Evolutionary conservation across 2,329 filamentous ascomycete species (phyloP).

Genomic region (Aspergillus sp.): DNA sequence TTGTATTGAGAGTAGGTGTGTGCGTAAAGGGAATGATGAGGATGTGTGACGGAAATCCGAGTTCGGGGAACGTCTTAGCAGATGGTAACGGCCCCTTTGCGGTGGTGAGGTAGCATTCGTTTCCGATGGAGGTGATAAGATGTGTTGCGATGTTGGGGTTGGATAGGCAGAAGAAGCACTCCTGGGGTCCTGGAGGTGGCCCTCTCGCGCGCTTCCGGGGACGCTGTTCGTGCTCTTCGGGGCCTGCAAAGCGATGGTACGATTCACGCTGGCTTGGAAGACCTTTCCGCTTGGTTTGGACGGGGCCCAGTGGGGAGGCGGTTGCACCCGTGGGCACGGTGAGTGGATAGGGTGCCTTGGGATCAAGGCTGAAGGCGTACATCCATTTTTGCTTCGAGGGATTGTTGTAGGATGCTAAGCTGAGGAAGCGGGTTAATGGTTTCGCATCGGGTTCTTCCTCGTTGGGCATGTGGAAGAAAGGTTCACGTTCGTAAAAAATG

Average conservation of each 20-base stretch:
- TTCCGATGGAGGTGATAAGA: conserved; percentile 82
- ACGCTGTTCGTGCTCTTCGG: conserved; percentile 30
- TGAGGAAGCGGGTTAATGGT: conserved; percentile 79
- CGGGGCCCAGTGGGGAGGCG: conserved; percentile 55
- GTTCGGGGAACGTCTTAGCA: conserved; percentile 60
- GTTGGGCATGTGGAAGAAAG: conserved; percentile 66
- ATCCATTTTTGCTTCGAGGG: conserved; percentile 61
- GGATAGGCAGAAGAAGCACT: conserved; percentile 93
- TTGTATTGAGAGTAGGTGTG: conserved; percentile 63
- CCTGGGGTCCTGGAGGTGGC: conserved; percentile 57
- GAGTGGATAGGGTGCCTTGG: conserved; percentile 52
- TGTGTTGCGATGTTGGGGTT: conserved; percentile 78
- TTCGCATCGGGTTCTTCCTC: conserved; percentile 49
- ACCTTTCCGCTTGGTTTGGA: conserved; percentile 53
- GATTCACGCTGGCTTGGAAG: conserved; percentile 29
- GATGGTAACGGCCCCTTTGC: conserved; percentile 84
- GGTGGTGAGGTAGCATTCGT: conserved; percentile 80
- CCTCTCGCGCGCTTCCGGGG: conserved; percentile 40
- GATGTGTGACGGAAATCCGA: conserved; percentile 76
- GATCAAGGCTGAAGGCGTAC: conserved; percentile 61
- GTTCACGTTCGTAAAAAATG: conserved; percentile 83
- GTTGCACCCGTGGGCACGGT: conserved; percentile 66
- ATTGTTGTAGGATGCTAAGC: conserved; percentile 73
- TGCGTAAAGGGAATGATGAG: conserved; percentile 87
- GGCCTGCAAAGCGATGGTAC: conserved; percentile 32